Evolutionary conservation across 2,329 filamentous ascomycete genomes (phyloP).

Genomic region (Pseudogymnoascus sp.): DNA sequence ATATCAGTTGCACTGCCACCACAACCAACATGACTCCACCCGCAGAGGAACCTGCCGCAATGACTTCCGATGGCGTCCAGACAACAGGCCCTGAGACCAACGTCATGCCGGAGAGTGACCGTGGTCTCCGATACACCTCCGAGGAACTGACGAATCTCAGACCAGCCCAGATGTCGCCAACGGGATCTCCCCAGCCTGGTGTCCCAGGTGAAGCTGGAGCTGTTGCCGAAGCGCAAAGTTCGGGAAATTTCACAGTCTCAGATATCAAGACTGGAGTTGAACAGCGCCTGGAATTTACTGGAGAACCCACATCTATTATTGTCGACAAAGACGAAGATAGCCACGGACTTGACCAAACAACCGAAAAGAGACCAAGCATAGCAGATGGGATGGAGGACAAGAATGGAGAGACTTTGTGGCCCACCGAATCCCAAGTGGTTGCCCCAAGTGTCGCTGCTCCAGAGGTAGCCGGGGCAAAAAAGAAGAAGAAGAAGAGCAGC

Average conservation of each 20-base stretch:
- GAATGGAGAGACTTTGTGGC: background rate
- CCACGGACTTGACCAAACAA: background rate
- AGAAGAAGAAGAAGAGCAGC: conserved; percentile 32
- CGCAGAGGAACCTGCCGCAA: background rate
- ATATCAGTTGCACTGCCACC: background rate
- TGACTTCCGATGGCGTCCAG: background rate
- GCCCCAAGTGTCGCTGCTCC: background rate
- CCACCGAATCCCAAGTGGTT: background rate
- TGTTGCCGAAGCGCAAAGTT: background rate
- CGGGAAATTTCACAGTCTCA: background rate
- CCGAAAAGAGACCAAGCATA: background rate
- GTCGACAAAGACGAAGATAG: background rate
- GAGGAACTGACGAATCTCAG: conserved; percentile 17
- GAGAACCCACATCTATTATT: background rate
- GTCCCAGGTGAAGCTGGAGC: background rate
- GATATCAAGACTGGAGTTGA: background rate
- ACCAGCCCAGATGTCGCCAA: background rate
- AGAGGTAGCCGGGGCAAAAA: conserved; percentile 6
- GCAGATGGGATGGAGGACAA: background rate
- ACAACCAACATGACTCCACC: background rate
- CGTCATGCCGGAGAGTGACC: background rate
- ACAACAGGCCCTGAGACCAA: background rate
- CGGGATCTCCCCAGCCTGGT: background rate
- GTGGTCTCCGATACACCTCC: conserved; percentile 14
- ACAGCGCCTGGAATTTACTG: background rate